Conservation (phyloP, 2,329 filamentous ascomycete species). For the Colletotrichum salicis region DNA sequence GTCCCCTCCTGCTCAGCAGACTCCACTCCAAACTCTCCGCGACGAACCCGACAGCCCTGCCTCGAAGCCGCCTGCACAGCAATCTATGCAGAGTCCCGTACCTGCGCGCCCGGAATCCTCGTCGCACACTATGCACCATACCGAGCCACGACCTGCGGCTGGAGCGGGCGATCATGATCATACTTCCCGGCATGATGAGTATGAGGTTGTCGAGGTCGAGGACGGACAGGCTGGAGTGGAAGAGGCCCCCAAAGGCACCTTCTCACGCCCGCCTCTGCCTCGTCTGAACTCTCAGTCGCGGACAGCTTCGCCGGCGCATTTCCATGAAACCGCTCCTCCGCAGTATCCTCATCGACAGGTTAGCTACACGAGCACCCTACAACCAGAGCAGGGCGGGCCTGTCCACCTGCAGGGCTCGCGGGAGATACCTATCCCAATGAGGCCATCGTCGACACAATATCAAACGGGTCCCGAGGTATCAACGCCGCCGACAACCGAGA, state of each 20-base stretch:
- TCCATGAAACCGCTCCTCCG: conserved; percentile 16
- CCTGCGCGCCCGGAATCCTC: conserved; percentile 16
- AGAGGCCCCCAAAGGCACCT: conserved; percentile 22
- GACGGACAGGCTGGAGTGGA: conserved; percentile 16
- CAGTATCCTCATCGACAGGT: conserved; percentile 8
- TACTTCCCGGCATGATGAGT: conserved; percentile 27
- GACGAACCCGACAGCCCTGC: conserved; percentile 23
- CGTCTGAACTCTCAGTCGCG: conserved; percentile 36
- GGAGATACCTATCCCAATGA: conserved; percentile 36
- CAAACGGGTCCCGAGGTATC: conserved; percentile 14
- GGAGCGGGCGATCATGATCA: conserved; percentile 25
- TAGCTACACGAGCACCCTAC: conserved; percentile 23
- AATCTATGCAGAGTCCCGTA: conserved; percentile 22
- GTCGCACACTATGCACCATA: conserved; percentile 24
- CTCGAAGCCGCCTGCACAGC: conserved; percentile 10
- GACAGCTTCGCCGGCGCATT: conserved; percentile 21
- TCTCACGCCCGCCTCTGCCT: conserved; percentile 26
- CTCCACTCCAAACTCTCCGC: conserved; percentile 26
- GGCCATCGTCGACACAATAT: conserved; percentile 16
- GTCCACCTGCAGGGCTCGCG: conserved; percentile 28
- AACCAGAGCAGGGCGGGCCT: conserved; percentile 28
- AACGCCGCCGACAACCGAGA: conserved; percentile 9
- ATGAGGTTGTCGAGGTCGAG: conserved; percentile 35
- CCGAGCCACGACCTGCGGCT: conserved; percentile 4
- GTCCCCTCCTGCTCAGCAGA: conserved; percentile 29